Conservation (phyloP, 1,139 yeast genomes). For the Eremothecium coryli region DNA sequence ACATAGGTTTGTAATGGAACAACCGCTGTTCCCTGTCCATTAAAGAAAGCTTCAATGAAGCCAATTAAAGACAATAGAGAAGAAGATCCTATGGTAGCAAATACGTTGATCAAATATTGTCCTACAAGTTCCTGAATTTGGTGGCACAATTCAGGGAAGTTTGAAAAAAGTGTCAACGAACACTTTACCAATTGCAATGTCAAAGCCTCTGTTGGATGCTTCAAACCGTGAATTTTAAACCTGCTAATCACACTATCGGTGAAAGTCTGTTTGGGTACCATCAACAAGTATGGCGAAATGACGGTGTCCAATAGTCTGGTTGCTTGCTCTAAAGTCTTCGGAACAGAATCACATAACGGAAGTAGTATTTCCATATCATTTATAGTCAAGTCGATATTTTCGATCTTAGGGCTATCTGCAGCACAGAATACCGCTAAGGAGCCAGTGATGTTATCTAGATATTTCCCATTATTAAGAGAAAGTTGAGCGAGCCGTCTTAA, state of each 20-base stretch:
- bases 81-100: conserved; percentile 14
- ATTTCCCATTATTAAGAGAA: conserved; percentile 27
- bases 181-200: conserved; percentile 29
- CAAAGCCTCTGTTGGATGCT: conserved; percentile 34
- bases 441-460: conserved; percentile 18
- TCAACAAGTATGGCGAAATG: conserved; percentile 50
- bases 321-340: conserved; percentile 42
- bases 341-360: conserved; percentile 48
- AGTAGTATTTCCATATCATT: conserved; percentile 64
- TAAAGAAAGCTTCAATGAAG: conserved; percentile 22
- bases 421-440: conserved; percentile 25
- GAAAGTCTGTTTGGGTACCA: conserved; percentile 47
- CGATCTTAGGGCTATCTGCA: conserved; percentile 21
- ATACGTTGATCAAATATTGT: conserved; percentile 25
- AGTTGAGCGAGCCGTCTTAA: conserved; percentile 41
- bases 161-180: conserved; percentile 29
- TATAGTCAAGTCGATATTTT: conserved; percentile 37
- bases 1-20: conserved; percentile 17
- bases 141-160: conserved; percentile 27
- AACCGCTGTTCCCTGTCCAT: conserved; percentile 11
- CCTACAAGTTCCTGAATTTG: conserved; percentile 20
- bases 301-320: conserved; percentile 39
- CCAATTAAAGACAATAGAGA: conserved; percentile 28
- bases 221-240: conserved; percentile 39
- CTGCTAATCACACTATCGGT: conserved; percentile 39